Conservation (phyloP, 371 early-diverging fungal species). For the Dichotomocladium elegans region DNA sequence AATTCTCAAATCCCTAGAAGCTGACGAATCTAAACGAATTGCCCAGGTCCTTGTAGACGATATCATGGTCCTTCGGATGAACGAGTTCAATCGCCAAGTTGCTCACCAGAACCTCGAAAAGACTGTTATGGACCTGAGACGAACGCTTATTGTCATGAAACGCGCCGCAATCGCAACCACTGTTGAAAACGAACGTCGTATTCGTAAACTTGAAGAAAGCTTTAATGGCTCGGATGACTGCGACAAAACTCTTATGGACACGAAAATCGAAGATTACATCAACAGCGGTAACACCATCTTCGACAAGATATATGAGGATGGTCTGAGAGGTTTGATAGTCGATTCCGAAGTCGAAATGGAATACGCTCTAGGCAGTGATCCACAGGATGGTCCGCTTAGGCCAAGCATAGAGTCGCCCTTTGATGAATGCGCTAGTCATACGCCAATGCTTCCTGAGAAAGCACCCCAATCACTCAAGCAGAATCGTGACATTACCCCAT, state of each 20-base stretch:
- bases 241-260: constrained; percentile 8
- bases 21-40: constrained; percentile 66
- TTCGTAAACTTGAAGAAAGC: constrained; percentile 54
- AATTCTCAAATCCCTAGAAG: constrained; percentile 64
- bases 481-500: constrained; percentile 14
- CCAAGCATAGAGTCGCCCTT: constrained; percentile 6
- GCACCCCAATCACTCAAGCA: background rate
- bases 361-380: no score
- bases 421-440: background rate
- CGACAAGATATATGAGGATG: constrained; percentile 59
- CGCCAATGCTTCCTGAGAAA: background rate
- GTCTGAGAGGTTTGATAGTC: constrained; percentile 39
- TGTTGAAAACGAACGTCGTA: constrained; percentile 73
- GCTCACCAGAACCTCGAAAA: constrained; percentile 65
- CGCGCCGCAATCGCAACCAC: constrained; percentile 75
- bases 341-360: constrained; percentile 23
- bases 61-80: constrained; percentile 61
- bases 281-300: constrained; percentile 51
- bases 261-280: constrained; percentile 43
- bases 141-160: constrained; percentile 76
- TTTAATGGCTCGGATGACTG: background rate
- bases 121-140: constrained; percentile 64
- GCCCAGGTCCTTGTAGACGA: constrained; percentile 74
- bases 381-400: background rate
- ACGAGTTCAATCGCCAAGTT: constrained; percentile 58